A percentile compares a stretch with the other conserved stretches of the same genome.
These are phyloP conservation scores for Eimeria tenella DNA, from an alignment of 169 alveolate genomes.

Conservation along the genomic window DNA sequence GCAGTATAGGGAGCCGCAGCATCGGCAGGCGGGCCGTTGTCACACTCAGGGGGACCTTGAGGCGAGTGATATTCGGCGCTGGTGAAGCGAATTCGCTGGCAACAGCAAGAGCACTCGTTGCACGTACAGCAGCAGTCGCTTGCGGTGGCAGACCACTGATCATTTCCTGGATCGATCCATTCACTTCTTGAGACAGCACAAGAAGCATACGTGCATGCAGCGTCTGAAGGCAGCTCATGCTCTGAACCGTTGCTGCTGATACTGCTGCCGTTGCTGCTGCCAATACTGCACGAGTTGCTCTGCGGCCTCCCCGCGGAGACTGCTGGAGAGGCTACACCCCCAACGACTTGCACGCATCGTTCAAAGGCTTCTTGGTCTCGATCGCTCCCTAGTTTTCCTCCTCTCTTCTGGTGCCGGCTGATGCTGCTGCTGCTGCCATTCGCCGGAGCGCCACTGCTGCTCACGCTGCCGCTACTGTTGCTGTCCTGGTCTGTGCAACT, in stretches of 20 bases:
- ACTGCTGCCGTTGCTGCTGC: slow-evolving; percentile 25
- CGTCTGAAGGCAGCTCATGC: no score
- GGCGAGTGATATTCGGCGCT: slow-evolving; percentile 15
- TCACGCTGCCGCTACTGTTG: neutral
- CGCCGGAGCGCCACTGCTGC: neutral
- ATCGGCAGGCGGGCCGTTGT: neutral
- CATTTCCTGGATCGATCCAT: no score
- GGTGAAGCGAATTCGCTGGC: neutral
- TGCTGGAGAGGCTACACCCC: slow-evolving; percentile 23
- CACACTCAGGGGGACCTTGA: neutral
- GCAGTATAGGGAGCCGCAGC: neutral
- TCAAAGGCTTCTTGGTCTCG: neutral
- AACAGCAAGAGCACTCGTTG: neutral
- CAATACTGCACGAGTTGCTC: neutral
- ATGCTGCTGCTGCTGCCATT: neutral
- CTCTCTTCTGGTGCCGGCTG: neutral
- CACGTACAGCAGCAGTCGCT: slow-evolving; percentile 5
- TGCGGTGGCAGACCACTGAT: neutral
- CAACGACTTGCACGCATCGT: slow-evolving; percentile 35
- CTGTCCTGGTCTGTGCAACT: neutral
- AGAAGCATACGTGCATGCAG: no score
- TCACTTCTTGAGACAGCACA: no score
- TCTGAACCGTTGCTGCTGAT: neutral
- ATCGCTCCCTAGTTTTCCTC: neutral
- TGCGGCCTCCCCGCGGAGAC: neutral